Percentiles rank a stretch among this genome's conserved stretches.
These are phyloP conservation scores for Hyphopichia khmerensis DNA, from an alignment of 1,139 yeast genomes.

Conservation along the genomic window DNA sequence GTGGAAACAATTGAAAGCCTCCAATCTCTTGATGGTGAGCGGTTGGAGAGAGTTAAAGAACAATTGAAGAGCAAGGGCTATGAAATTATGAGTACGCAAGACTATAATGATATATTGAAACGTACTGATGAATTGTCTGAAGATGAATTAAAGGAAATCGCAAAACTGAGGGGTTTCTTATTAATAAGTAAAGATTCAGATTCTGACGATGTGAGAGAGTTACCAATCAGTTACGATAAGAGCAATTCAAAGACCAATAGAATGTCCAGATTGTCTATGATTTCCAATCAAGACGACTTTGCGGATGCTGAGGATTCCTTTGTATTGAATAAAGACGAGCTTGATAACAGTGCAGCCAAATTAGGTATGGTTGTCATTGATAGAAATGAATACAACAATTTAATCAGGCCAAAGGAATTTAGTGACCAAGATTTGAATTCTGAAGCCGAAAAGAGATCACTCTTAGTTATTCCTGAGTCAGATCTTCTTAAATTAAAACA, in stretches of 20 bases:
- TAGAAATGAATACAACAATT: constrained; percentile 17
- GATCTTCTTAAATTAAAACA: constrained; percentile 32
- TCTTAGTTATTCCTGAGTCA: constrained; percentile 21
- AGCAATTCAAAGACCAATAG: neutral
- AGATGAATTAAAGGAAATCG: constrained; percentile 2
- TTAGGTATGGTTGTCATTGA: constrained; percentile 40
- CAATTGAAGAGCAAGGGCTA: constrained; percentile 4
- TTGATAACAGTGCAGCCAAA: constrained; percentile 25
- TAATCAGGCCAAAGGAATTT: constrained; percentile 10
- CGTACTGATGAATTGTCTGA: constrained; percentile 2
- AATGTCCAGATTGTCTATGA: neutral
- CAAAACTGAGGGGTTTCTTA: constrained; percentile 2
- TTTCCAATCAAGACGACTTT: constrained; percentile 12
- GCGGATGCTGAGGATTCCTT: constrained; percentile 39
- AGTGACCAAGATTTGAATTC: constrained; percentile 13
- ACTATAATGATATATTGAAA: constrained; percentile 3
- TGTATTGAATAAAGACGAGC: constrained; percentile 27
- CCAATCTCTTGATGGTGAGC: constrained; percentile 2
- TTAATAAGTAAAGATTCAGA: neutral
- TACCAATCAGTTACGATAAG: neutral
- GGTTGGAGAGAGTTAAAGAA: constrained; percentile 2
- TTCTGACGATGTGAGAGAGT: neutral
- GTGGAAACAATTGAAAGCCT: neutral
- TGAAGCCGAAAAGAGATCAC: constrained; percentile 13
- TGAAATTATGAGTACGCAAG: constrained; percentile 6